Evolutionary conservation across 495 filamentous ascomycete species (phyloP).

Genomic region (Rhizodiscina lignyota): DNA sequence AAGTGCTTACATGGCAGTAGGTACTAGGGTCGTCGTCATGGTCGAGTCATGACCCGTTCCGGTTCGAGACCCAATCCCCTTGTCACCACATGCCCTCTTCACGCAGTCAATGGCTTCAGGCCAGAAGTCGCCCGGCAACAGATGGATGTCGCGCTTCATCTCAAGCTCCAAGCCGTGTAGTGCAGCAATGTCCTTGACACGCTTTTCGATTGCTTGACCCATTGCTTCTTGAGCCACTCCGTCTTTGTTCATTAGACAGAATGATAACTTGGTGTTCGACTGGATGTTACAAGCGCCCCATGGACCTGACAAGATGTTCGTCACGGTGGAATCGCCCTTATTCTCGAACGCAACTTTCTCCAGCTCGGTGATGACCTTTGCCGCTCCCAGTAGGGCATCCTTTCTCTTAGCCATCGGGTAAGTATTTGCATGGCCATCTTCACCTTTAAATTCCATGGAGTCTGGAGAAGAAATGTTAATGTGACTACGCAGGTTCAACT

Average conservation of each 20-base stretch:
- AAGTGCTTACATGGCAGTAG: no score
- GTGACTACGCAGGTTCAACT: no score
- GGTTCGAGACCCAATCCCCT: slow-evolving; percentile 4
- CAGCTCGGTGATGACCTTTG: slow-evolving; percentile 6
- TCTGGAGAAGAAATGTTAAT: no score
- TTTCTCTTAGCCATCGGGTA: slow-evolving; percentile 4
- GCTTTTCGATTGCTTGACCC: slow-evolving; percentile 4
- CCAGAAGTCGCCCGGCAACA: slow-evolving; percentile 6
- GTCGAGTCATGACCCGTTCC: slow-evolving; percentile 7
- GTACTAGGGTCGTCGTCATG: no score
- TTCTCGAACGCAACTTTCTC: slow-evolving; percentile 2
- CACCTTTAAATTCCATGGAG: no score
- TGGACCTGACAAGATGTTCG: slow-evolving; percentile 5
- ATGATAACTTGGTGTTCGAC: slow-evolving; percentile 4
- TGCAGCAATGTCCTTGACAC: slow-evolving; percentile 6
- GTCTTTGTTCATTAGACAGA: slow-evolving; percentile 10
- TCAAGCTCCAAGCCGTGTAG: slow-evolving; percentile 6
- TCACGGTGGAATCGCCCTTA: slow-evolving; percentile 6
- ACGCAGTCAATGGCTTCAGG: slow-evolving; percentile 8
- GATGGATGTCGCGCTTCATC: slow-evolving; percentile 5
- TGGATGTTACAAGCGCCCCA: slow-evolving; percentile 10
- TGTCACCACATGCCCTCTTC: slow-evolving; percentile 5
- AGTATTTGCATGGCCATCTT: slow-evolving; percentile 4
- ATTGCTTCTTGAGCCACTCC: slow-evolving; percentile 2
- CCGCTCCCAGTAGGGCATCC: slow-evolving; percentile 7